A percentile compares a stretch with the other conserved stretches of the same genome.
These are phyloP conservation scores for Pseudogymnoascus sp. DNA, from an alignment of 2,329 filamentous ascomycete genomes.

Conservation along the genomic window DNA sequence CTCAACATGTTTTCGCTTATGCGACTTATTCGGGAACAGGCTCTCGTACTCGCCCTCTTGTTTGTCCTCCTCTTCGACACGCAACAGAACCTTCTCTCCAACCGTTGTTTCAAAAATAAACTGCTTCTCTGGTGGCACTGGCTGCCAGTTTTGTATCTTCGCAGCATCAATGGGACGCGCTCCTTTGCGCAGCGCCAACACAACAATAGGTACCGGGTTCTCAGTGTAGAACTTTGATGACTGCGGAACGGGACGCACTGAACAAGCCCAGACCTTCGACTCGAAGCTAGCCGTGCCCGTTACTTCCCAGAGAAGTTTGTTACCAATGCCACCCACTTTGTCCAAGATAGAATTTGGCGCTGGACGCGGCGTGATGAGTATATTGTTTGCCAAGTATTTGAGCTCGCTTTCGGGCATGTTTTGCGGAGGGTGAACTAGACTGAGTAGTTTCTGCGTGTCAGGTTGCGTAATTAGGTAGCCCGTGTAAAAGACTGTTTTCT, in stretches of 20 bases:
- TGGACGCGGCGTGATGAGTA: constrained; percentile 77
- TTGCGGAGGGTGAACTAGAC: constrained; percentile 58
- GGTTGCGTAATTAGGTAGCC: constrained; percentile 73
- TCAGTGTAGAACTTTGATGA: constrained; percentile 69
- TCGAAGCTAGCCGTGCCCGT: constrained; percentile 68
- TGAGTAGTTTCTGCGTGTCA: constrained; percentile 65
- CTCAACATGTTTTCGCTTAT: constrained; percentile 56
- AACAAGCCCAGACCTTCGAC: constrained; percentile 80
- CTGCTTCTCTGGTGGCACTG: constrained; percentile 61
- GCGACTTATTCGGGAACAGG: constrained; percentile 51
- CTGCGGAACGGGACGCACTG: constrained; percentile 64
- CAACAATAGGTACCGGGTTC: constrained; percentile 68
- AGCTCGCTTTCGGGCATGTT: constrained; percentile 62
- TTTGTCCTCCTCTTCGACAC: constrained; percentile 66
- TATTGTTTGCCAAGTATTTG: constrained; percentile 78
- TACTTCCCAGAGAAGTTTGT: constrained; percentile 77
- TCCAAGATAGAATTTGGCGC: constrained; percentile 66
- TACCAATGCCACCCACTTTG: constrained; percentile 81
- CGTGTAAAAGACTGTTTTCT: constrained; percentile 84
- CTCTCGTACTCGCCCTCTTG: constrained; percentile 58
- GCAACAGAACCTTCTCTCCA: constrained; percentile 76
- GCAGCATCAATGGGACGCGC: constrained; percentile 71
- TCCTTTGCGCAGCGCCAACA: constrained; percentile 71
- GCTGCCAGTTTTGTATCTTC: constrained; percentile 77
- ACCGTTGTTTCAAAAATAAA: constrained; percentile 77